A percentile compares a stretch with the other conserved stretches of the same genome.
phyloP scores from a whole-genome alignment of 1,284 basidiomycete species.

The Mycena sp. region DNA sequence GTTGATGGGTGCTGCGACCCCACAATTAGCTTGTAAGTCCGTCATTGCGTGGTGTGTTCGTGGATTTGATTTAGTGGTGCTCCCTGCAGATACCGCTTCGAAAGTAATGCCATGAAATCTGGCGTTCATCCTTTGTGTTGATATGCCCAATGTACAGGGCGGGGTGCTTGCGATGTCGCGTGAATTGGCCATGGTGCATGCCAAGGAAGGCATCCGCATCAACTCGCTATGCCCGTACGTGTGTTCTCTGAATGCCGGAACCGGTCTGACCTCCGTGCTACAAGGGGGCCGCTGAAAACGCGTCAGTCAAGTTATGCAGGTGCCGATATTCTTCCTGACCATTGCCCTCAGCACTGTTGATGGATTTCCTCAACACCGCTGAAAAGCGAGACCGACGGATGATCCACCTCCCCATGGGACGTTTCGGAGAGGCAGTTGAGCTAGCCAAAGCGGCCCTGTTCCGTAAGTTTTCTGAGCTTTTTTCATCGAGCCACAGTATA shows the following conservation, averaged over 20 bases:
- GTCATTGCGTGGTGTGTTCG: conserved; percentile 37
- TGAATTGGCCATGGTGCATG: conserved; percentile 97
- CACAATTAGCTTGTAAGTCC: conserved; percentile 90
- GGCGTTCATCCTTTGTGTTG: conserved; percentile 31
- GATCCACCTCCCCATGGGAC: conserved; percentile 94
- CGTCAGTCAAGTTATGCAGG: conserved; percentile 59
- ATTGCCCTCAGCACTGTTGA: conserved; percentile 77
- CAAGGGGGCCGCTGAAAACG: conserved; percentile 90
- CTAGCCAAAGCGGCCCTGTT: conserved; percentile 92
- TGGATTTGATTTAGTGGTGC: conserved; percentile 44
- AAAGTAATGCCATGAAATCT: conserved; percentile 58
- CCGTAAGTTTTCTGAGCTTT: conserved; percentile 66
- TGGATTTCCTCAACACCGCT: conserved; percentile 98
- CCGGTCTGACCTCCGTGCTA: conserved; percentile 22
- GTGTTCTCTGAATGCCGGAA: not conserved
- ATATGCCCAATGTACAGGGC: conserved; percentile 66
- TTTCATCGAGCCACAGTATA: conserved; percentile 2
- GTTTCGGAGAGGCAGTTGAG: conserved; percentile 97
- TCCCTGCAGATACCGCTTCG: conserved; percentile 77
- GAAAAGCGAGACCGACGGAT: conserved; percentile 94
- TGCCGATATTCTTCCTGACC: not conserved
- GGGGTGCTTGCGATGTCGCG: conserved; percentile 98
- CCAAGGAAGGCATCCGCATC: conserved; percentile 93
- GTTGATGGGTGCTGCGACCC: conserved; percentile 92
- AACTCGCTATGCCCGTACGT: conserved; percentile 96